phyloP scores from a whole-genome alignment of 257 asterid genomes.

The Nicotiana attenuata region DNA sequence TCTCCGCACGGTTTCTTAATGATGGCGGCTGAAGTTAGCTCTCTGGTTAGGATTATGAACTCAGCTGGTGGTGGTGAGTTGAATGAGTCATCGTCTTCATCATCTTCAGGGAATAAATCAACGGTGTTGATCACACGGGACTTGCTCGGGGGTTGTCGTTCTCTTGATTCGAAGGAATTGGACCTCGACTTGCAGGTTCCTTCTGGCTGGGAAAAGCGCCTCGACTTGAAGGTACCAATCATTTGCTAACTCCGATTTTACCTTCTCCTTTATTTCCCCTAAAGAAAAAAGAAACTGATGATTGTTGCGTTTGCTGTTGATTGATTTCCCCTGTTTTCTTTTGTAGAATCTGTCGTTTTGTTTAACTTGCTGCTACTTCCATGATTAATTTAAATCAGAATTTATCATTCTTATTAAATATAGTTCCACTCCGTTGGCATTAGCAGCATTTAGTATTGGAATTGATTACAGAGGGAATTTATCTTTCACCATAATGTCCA shows the following conservation, averaged over 20 bases:
- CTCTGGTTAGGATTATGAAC: constrained; percentile 54
- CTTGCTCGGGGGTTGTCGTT: constrained; percentile 61
- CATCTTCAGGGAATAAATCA: constrained; percentile 21
- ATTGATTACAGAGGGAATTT: background rate
- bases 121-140: constrained; percentile 72
- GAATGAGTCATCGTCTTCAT: constrained; percentile 21
- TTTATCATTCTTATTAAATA: background rate
- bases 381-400: background rate
- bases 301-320: background rate
- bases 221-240: constrained; percentile 61
- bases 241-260: background rate
- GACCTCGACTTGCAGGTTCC: constrained; percentile 96
- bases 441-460: background rate
- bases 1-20: background rate
- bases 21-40: constrained; percentile 94
- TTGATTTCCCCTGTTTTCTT: background rate
- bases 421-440: background rate
- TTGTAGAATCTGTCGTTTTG: background rate
- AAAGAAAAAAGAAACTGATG: too few species aligned
- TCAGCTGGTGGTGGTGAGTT: constrained; percentile 44
- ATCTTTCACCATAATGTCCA: background rate
- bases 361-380: background rate
- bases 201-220: constrained; percentile 89
- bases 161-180: constrained; percentile 65
- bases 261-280: too few species aligned